Evolutionary conservation across 2,329 filamentous ascomycete genomes (phyloP).

Genomic region (Coniochaeta prunicola): DNA sequence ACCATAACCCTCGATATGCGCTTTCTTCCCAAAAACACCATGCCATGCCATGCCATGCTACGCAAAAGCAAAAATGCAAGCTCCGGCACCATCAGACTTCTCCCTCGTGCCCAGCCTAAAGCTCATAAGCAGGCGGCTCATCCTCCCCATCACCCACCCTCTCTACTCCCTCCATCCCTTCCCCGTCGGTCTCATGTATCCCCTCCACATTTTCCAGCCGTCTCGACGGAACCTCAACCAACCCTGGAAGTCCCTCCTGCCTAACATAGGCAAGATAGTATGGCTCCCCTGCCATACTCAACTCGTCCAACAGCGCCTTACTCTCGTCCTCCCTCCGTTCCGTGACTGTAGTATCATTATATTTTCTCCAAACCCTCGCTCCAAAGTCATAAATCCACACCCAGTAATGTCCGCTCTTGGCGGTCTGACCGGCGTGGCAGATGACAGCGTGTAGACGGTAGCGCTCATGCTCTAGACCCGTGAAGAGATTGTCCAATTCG

Average conservation of each 20-base stretch:
- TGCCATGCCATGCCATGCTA: not conserved
- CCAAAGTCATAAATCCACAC: conserved; percentile 92
- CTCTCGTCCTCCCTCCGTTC: conserved; percentile 50
- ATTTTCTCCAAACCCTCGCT: conserved; percentile 76
- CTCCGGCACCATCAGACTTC: not conserved
- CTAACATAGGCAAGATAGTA: conserved; percentile 29
- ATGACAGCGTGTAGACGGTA: conserved; percentile 90
- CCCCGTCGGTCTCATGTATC: not conserved
- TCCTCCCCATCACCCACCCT: not conserved
- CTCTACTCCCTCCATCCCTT: not conserved
- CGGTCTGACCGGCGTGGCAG: conserved; percentile 67
- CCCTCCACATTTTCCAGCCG: not conserved
- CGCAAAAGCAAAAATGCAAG: not conserved
- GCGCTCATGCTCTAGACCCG: conserved; percentile 53
- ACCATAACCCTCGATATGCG: not conserved
- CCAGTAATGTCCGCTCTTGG: conserved; percentile 85
- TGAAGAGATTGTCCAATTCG: conserved; percentile 47
- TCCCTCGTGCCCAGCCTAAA: not conserved
- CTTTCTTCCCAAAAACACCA: not conserved
- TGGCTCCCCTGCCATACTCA: conserved; percentile 65
- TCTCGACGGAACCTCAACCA: conserved; percentile 15
- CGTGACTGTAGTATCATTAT: conserved; percentile 82
- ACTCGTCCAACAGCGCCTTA: conserved; percentile 65
- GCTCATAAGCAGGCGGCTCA: not conserved
- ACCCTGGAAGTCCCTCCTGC: conserved; percentile 16